Percentiles rank a stretch among this genome's conserved stretches.
Evolutionary conservation across 2,329 filamentous ascomycete genomes (phyloP).

Genomic region (Zarea fungicola): DNA sequence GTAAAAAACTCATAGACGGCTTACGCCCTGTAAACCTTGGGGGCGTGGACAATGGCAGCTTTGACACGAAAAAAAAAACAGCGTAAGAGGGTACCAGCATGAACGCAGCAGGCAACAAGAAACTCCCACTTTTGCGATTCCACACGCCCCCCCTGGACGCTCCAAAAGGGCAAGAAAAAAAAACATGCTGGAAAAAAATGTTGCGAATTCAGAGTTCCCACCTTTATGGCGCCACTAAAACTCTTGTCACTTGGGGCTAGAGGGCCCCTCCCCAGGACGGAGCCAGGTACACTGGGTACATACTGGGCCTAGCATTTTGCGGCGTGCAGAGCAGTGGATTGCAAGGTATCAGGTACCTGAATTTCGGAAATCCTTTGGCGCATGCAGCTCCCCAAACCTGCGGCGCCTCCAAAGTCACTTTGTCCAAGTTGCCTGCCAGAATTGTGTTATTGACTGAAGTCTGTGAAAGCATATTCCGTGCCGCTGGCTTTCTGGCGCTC

Average conservation of each 20-base stretch:
- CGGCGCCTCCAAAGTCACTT: conserved; percentile 1
- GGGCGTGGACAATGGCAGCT: not conserved
- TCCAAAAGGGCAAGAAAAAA: not conserved
- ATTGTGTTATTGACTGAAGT: not conserved
- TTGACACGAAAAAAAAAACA: no score
- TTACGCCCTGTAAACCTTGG: not conserved
- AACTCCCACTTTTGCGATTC: not conserved
- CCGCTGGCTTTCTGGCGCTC: not conserved
- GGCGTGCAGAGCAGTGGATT: not conserved
- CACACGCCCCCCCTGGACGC: not conserved
- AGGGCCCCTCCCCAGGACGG: no score
- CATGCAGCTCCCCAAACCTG: conserved; percentile 3
- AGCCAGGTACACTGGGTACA: no score
- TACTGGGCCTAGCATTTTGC: not conserved
- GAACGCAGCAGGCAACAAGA: no score
- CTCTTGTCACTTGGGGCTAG: conserved; percentile 10
- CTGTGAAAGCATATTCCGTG: not conserved
- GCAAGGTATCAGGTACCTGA: not conserved
- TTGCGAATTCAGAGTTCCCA: conserved; percentile 7
- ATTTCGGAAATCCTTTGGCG: not conserved
- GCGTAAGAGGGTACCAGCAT: no score
- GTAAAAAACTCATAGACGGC: not conserved
- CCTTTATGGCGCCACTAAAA: conserved; percentile 11
- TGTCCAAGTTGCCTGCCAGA: no score
- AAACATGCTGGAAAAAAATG: conserved; percentile 1